These are phyloP conservation scores for Lentinula boryana DNA, from an alignment of 768 basidiomycete species.

Conservation along the genomic window DNA sequence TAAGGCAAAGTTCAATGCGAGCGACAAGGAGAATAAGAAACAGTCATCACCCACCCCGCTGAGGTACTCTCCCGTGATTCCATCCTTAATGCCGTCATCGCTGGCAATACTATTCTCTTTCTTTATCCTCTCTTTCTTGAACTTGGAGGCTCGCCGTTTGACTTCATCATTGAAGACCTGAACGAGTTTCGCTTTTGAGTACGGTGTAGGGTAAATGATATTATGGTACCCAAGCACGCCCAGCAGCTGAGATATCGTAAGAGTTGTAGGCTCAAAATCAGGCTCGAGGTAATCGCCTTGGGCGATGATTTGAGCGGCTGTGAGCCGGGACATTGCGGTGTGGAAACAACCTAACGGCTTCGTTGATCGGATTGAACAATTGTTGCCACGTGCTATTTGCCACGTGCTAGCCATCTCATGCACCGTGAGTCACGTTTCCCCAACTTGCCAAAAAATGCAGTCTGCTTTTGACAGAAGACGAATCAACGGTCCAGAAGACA, in stretches of 20 bases:
- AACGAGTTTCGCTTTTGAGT: slow-evolving; percentile 73
- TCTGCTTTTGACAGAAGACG: slow-evolving; percentile 75
- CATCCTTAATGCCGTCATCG: slow-evolving; percentile 79
- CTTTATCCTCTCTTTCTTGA: slow-evolving; percentile 60
- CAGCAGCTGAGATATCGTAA: slow-evolving; percentile 78
- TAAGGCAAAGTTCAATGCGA: background rate
- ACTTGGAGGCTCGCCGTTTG: slow-evolving; percentile 47
- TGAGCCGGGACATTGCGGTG: slow-evolving; percentile 36
- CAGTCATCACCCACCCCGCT: slow-evolving; percentile 31
- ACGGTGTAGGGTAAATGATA: slow-evolving; percentile 64
- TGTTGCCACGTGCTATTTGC: background rate
- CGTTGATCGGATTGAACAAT: slow-evolving; percentile 2
- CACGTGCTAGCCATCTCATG: background rate
- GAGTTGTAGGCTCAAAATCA: slow-evolving; percentile 65
- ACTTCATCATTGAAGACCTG: slow-evolving; percentile 76
- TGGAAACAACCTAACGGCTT: background rate
- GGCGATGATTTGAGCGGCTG: slow-evolving; percentile 70
- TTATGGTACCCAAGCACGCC: slow-evolving; percentile 76
- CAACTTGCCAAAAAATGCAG: slow-evolving; percentile 14
- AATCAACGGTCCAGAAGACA: slow-evolving; percentile 87
- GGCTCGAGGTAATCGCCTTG: slow-evolving; percentile 75
- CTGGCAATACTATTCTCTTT: slow-evolving; percentile 68
- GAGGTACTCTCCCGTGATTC: slow-evolving; percentile 71
- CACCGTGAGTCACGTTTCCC: background rate
- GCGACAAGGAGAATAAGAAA: background rate